Conservation (phyloP, 768 basidiomycete species). For the Podaxis sp. region DNA sequence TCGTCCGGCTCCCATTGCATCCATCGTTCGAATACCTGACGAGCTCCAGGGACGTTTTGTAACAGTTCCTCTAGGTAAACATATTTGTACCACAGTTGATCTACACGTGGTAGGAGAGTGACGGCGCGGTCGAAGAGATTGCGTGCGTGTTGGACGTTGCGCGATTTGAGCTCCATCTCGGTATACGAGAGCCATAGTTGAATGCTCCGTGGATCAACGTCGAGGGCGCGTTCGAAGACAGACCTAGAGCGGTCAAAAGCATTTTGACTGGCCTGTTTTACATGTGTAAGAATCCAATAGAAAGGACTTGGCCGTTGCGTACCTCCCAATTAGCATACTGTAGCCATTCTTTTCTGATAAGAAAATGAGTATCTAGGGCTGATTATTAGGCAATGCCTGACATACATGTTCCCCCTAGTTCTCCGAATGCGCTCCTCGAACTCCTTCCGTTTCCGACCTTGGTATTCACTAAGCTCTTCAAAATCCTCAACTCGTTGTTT, state of each 20-base stretch:
- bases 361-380: neutral
- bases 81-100: constrained; percentile 99
- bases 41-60: constrained; percentile 92
- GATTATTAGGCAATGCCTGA: constrained; percentile 6
- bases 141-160: constrained; percentile 95
- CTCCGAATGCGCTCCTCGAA: constrained; percentile 87
- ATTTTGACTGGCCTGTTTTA: constrained; percentile 82
- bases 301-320: constrained; percentile 16
- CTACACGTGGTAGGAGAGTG: constrained; percentile 91
- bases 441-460: constrained; percentile 87
- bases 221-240: constrained; percentile 94
- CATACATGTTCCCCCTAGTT: constrained; percentile 77
- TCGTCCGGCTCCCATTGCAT: constrained; percentile 99
- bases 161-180: constrained; percentile 97
- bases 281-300: neutral
- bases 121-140: constrained; percentile 98
- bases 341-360: constrained; percentile 74
- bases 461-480: constrained; percentile 84
- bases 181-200: constrained; percentile 94
- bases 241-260: constrained; percentile 94
- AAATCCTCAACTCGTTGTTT: constrained; percentile 96
- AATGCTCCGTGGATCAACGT: constrained; percentile 86
- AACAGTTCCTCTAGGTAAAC: constrained; percentile 97
- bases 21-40: constrained; percentile 99
- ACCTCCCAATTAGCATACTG: constrained; percentile 88